phyloP scores from a whole-genome alignment of 2,329 filamentous ascomycete genomes.

The Leptographium procerum region DNA sequence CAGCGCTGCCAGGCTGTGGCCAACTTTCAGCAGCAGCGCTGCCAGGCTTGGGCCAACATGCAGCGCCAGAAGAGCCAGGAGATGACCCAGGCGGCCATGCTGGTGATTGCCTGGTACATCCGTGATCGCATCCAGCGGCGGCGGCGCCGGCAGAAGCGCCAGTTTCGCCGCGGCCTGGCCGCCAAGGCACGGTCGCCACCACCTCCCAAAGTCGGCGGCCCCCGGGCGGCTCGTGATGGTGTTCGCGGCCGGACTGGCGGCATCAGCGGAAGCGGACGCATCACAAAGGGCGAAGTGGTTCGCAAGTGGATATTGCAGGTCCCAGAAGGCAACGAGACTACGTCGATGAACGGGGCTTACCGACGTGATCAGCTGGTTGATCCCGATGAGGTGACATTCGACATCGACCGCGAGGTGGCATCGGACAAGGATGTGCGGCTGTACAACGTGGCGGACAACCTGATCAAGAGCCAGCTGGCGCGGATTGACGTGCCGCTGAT shows the following conservation, averaged over 20 bases:
- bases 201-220: neutral
- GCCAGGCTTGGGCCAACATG: slow-evolving; percentile 34
- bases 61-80: slow-evolving; percentile 36
- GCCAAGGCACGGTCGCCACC: neutral
- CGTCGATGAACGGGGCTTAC: slow-evolving; percentile 16
- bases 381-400: slow-evolving; percentile 27
- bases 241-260: neutral
- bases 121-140: slow-evolving; percentile 34
- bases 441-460: slow-evolving; percentile 31
- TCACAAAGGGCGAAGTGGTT: slow-evolving; percentile 29
- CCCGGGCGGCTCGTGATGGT: neutral
- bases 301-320: slow-evolving; percentile 31
- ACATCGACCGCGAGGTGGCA: slow-evolving; percentile 26
- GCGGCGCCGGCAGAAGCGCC: slow-evolving; percentile 27
- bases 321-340: slow-evolving; percentile 19
- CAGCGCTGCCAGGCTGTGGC: slow-evolving; percentile 35
- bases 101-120: slow-evolving; percentile 38
- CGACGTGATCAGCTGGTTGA: slow-evolving; percentile 19
- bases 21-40: slow-evolving; percentile 35
- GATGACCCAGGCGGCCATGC: slow-evolving; percentile 36
- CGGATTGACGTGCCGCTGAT: slow-evolving; percentile 34
- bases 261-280: slow-evolving; percentile 2
- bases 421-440: slow-evolving; percentile 31
- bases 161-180: slow-evolving; percentile 27
- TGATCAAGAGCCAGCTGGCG: slow-evolving; percentile 36